Conservation (phyloP, 1,284 basidiomycete species). For the Apiotrichum akiyoshidainum region DNA sequence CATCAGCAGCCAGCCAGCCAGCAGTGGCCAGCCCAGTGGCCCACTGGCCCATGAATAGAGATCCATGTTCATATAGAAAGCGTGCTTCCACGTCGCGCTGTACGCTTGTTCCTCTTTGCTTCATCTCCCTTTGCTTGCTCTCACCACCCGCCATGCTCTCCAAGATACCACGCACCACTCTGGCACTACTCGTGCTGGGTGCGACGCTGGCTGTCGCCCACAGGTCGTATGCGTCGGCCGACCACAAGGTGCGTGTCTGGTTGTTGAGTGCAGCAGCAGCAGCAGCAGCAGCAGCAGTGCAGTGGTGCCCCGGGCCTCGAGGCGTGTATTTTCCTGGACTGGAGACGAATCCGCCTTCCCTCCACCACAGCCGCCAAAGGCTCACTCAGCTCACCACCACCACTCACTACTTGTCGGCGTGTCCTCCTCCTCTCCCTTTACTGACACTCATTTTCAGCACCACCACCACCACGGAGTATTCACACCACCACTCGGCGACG, state of each 20-base stretch:
- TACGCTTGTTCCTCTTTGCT: too few relatives aligned
- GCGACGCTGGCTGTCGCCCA: slow-evolving; percentile 1
- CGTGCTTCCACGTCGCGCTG: too few relatives aligned
- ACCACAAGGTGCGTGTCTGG: slow-evolving; percentile 1
- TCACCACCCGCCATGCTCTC: neutral
- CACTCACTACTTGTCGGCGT: neutral
- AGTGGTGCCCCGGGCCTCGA: neutral
- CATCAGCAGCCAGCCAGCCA: too few relatives aligned
- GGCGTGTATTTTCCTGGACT: too few relatives aligned
- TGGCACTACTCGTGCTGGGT: neutral
- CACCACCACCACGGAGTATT: slow-evolving; percentile 7
- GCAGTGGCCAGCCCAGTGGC: too few relatives aligned
- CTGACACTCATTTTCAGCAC: neutral
- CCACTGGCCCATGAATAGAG: too few relatives aligned
- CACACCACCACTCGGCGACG: too few relatives aligned
- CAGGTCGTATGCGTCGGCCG: neutral
- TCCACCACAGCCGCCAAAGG: too few relatives aligned
- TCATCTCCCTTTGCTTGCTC: neutral
- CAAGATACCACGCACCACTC: neutral
- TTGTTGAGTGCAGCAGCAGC: too few relatives aligned
- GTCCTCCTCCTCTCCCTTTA: neutral
- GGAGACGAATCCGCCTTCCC: too few relatives aligned
- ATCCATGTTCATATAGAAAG: too few relatives aligned
- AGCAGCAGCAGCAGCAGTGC: too few relatives aligned
- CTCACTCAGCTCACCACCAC: neutral